A percentile compares a stretch with the other conserved stretches of the same genome.
These are phyloP conservation scores for Capronia epimyces DNA, from an alignment of 2,329 filamentous ascomycete genomes.

Conservation along the genomic window DNA sequence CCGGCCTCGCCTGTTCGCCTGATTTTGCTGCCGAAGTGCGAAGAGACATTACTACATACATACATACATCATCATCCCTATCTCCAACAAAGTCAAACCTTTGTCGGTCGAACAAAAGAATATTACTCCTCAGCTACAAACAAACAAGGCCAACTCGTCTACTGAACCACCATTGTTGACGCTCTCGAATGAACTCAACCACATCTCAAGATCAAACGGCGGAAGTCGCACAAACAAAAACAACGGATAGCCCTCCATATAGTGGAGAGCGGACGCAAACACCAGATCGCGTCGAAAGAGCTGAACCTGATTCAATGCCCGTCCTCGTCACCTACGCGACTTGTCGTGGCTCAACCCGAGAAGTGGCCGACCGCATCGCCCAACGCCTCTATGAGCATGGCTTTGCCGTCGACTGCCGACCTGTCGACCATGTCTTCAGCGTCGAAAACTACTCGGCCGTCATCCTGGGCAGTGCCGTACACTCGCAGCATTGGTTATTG, in stretches of 20 bases:
- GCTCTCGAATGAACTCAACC: background rate
- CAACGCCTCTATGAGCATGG: slow-evolving; percentile 18
- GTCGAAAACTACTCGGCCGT: slow-evolving; percentile 24
- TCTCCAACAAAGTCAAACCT: no score
- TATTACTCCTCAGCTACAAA: no score
- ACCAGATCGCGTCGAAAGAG: background rate
- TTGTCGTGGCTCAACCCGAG: slow-evolving; percentile 19
- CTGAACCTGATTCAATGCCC: slow-evolving; percentile 9
- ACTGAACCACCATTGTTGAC: background rate
- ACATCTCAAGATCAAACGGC: background rate
- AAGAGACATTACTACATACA: background rate
- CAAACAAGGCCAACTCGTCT: no score
- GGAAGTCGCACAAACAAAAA: background rate
- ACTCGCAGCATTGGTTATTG: slow-evolving; percentile 14
- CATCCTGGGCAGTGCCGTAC: slow-evolving; percentile 22
- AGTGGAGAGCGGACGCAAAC: background rate
- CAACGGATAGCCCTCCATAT: background rate
- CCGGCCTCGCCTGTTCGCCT: background rate
- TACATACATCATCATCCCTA: background rate
- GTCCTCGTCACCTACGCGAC: slow-evolving; percentile 22
- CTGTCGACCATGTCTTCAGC: slow-evolving; percentile 23
- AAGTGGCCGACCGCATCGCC: slow-evolving; percentile 22
- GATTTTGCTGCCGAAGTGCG: background rate
- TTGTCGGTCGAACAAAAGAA: background rate
- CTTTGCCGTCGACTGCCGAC: slow-evolving; percentile 23